Evolutionary conservation across 371 early-diverging fungal genomes (phyloP).

Genomic region (Mortierella sp.): DNA sequence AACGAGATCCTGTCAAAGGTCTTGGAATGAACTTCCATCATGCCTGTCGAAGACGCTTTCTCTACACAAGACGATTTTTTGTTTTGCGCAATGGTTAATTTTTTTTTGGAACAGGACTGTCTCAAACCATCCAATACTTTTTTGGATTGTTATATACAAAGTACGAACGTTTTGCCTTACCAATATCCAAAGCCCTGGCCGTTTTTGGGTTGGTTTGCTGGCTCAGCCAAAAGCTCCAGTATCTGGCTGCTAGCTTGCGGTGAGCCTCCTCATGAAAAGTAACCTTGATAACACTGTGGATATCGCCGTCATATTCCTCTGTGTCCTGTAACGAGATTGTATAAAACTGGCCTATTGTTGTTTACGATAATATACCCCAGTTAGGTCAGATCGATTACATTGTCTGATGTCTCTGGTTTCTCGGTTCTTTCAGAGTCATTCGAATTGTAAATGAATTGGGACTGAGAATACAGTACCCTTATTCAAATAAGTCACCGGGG

Average conservation of each 20-base stretch:
- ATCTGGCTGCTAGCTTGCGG: slow-evolving; percentile 71
- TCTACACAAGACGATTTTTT: slow-evolving; percentile 41
- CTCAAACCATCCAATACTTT: too few species aligned
- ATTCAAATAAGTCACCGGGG: slow-evolving; percentile 72
- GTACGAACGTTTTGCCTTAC: slow-evolving; percentile 8
- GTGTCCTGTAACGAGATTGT: slow-evolving; percentile 62
- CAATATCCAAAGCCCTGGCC: slow-evolving; percentile 68
- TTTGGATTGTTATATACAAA: too few species aligned
- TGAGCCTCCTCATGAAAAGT: slow-evolving; percentile 83
- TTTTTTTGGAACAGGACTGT: too few species aligned
- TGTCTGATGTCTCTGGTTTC: too few species aligned
- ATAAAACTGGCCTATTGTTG: slow-evolving; percentile 64
- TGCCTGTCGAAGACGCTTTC: slow-evolving; percentile 60
- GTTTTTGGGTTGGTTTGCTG: slow-evolving; percentile 73
- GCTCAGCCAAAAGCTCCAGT: slow-evolving; percentile 83
- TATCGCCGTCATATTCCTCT: slow-evolving; percentile 56
- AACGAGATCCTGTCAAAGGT: slow-evolving; percentile 79
- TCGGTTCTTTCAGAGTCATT: too few species aligned
- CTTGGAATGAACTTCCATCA: slow-evolving; percentile 63
- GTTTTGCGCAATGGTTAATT: too few species aligned
- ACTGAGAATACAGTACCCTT: slow-evolving; percentile 53
- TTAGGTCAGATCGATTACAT: too few species aligned
- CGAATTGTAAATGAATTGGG: too few species aligned
- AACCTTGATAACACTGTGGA: slow-evolving; percentile 71
- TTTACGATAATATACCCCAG: too few species aligned